Conservation (phyloP, 148 eudicot genomes). For the Silene latifolia region DNA sequence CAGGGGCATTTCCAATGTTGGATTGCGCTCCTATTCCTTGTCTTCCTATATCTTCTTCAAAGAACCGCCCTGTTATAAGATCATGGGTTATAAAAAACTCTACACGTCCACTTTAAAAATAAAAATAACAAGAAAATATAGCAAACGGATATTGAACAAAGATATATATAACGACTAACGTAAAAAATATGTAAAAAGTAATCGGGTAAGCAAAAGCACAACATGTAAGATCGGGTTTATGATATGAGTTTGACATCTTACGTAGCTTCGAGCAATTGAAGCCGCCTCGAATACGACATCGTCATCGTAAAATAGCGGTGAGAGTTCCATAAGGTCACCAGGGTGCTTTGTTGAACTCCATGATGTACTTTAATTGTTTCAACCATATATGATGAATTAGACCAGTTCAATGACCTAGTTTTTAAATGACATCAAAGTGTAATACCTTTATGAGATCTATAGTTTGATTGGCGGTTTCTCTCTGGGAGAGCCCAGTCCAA, state of each 20-base stretch:
- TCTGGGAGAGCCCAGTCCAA: too few relatives aligned
- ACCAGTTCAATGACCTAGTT: not conserved
- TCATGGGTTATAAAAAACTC: not conserved
- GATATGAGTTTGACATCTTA: constrained; percentile 36
- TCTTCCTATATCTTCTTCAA: constrained; percentile 97
- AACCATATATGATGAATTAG: constrained; percentile 13
- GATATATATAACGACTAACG: not conserved
- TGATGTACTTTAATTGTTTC: constrained; percentile 67
- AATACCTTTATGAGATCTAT: constrained; percentile 94
- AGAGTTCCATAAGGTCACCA: constrained; percentile 98
- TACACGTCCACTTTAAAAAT: not conserved
- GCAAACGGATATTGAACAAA: too few relatives aligned
- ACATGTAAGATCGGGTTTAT: not conserved
- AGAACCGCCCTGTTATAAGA: constrained; percentile 71
- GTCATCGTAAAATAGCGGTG: too few relatives aligned
- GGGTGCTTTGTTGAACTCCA: constrained; percentile 99
- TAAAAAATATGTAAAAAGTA: too few relatives aligned
- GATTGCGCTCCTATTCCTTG: constrained; percentile 62
- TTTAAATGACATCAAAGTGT: constrained; percentile 16
- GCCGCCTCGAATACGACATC: constrained; percentile 99
- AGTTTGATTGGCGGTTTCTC: constrained; percentile 94
- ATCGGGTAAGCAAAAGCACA: not conserved
- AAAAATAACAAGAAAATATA: not conserved
- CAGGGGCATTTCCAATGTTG: constrained; percentile 76
- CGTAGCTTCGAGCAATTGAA: constrained; percentile 97